Conservation (phyloP, 768 basidiomycete genomes). For the Kwoniella dendrophila region DNA sequence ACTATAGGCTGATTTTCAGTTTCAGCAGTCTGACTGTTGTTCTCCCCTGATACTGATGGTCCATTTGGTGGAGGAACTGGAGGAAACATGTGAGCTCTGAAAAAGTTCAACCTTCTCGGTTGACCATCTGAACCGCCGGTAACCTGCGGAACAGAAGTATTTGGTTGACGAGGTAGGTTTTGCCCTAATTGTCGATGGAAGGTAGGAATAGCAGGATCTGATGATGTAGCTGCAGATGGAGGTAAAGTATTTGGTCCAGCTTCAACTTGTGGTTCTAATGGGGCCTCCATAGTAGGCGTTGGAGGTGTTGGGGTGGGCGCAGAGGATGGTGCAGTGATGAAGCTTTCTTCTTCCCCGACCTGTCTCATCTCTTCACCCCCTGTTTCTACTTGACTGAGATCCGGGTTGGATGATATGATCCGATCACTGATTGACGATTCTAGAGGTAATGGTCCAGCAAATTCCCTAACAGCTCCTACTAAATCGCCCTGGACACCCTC, state of each 20-base stretch:
- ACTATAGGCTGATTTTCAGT: constrained; percentile 30
- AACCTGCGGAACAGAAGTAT: constrained; percentile 15
- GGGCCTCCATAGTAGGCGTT: background rate
- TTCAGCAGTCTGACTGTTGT: background rate
- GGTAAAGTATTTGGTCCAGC: background rate
- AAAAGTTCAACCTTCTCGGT: constrained; percentile 44
- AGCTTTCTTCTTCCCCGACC: constrained; percentile 10
- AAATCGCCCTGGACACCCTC: constrained; percentile 38
- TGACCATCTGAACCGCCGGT: constrained; percentile 30
- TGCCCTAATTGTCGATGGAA: constrained; percentile 38
- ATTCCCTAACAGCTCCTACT: constrained; percentile 34
- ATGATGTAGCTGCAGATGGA: too few species aligned
- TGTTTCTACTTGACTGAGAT: background rate
- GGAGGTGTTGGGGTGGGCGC: constrained; percentile 2
- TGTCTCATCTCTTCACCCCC: background rate
- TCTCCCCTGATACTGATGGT: background rate
- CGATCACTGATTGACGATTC: background rate
- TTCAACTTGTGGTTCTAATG: background rate
- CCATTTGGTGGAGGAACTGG: constrained; percentile 9
- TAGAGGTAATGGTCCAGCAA: constrained; percentile 26
- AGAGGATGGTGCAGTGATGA: constrained; percentile 13
- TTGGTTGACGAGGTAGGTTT: constrained; percentile 14
- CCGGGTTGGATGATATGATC: background rate
- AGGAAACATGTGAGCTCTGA: constrained; percentile 48
- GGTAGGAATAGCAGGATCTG: constrained; percentile 12